Evolutionary conservation across 306 rosid genomes (phyloP).

Genomic region (Ammopiptanthus mongolicus): DNA sequence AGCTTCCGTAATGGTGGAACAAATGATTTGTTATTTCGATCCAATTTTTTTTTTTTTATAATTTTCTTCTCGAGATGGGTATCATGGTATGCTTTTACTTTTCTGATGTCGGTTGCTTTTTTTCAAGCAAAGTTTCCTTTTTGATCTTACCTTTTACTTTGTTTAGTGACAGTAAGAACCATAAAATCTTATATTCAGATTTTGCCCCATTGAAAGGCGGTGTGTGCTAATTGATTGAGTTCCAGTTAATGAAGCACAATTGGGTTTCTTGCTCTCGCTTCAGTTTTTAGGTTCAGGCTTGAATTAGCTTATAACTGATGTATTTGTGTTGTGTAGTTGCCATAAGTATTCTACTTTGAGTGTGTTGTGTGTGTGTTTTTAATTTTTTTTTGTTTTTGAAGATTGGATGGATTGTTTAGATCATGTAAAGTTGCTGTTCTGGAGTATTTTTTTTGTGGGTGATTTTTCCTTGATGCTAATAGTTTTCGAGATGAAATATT

Average conservation of each 20-base stretch:
- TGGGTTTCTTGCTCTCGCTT: neutral
- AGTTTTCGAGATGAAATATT: neutral
- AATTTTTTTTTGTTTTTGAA: neutral
- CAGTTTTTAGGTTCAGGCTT: neutral
- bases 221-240: neutral
- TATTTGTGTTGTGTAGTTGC: neutral
- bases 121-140: neutral
- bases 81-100: neutral
- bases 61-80: neutral
- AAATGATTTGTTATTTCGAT: neutral
- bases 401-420: neutral
- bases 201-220: neutral
- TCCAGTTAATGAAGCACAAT: neutral
- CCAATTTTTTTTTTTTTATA: neutral
- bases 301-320: neutral
- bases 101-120: neutral
- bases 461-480: neutral
- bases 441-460: neutral
- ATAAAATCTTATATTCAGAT: neutral
- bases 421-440: neutral
- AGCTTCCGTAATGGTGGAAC: neutral
- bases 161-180: neutral
- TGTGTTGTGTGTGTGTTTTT: too few species aligned
- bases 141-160: neutral
- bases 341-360: neutral